Evolutionary conservation across 495 filamentous ascomycete genomes (phyloP).

Genomic region (Hypoxylon lienhwacheense): DNA sequence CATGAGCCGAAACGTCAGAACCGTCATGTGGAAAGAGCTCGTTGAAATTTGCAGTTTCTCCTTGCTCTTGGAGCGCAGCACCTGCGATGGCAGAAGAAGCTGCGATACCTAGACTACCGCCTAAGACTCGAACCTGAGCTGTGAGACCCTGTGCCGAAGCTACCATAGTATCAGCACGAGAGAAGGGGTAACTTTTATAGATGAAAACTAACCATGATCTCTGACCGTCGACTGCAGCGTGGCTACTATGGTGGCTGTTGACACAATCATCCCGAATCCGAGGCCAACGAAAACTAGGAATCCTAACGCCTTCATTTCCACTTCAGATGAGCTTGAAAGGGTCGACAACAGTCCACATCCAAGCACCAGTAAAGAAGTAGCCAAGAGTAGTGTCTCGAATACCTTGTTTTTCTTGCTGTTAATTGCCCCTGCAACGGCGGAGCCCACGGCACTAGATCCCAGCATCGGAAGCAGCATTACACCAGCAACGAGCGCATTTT

Average conservation of each 20-base stretch:
- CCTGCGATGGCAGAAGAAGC: conserved; percentile 51
- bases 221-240: conserved; percentile 36
- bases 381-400: conserved; percentile 43
- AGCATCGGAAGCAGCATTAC: conserved; percentile 62
- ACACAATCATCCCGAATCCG: conserved; percentile 48
- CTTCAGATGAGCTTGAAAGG: conserved; percentile 27
- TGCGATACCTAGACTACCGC: conserved; percentile 57
- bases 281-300: conserved; percentile 51
- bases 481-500: conserved; percentile 53
- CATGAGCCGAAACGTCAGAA: background rate
- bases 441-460: conserved; percentile 51
- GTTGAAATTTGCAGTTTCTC: conserved; percentile 23
- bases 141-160: conserved; percentile 56
- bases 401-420: conserved; percentile 40
- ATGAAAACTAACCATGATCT: conserved; percentile 43
- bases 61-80: conserved; percentile 25
- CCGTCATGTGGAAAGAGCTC: conserved; percentile 33
- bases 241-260: conserved; percentile 44
- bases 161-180: conserved; percentile 23
- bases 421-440: conserved; percentile 44
- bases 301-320: conserved; percentile 46
- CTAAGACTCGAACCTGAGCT: conserved; percentile 54
- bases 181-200: background rate
- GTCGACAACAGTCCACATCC: conserved; percentile 46
- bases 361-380: conserved; percentile 41